phyloP scores from a whole-genome alignment of 495 filamentous ascomycete genomes.

The Penicillium dipodomyicola region DNA sequence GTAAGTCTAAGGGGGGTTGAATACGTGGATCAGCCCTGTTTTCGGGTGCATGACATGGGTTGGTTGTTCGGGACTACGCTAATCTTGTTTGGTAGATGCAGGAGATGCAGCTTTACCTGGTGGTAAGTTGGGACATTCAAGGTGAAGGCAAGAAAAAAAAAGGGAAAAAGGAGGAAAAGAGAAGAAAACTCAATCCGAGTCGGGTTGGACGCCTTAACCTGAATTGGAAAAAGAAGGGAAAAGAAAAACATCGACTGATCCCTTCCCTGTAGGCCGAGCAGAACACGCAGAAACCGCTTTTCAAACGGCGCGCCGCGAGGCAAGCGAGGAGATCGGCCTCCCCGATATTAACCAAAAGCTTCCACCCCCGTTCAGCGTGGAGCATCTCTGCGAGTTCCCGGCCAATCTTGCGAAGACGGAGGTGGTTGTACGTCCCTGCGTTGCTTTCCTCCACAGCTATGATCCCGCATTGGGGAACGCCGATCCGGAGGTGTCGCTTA shows the following conservation, averaged over 20 bases:
- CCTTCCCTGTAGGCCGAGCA: constrained; percentile 42
- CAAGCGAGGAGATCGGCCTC: constrained; percentile 86
- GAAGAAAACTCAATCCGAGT: background rate
- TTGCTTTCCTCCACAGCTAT: constrained; percentile 72
- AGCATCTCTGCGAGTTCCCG: constrained; percentile 82
- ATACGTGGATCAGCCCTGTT: background rate
- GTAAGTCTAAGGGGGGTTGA: constrained; percentile 28
- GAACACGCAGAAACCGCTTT: constrained; percentile 54
- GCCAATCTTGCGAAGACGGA: constrained; percentile 77
- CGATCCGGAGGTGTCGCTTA: constrained; percentile 65
- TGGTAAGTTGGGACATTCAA: constrained; percentile 50
- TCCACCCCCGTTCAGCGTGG: constrained; percentile 69
- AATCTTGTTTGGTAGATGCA: constrained; percentile 36
- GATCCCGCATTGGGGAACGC: constrained; percentile 40
- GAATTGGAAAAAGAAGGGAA: background rate
- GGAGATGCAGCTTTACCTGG: constrained; percentile 89
- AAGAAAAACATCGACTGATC: background rate
- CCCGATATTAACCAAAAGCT: constrained; percentile 61
- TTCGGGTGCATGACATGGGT: constrained; percentile 20
- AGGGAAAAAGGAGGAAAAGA: background rate
- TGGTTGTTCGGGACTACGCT: constrained; percentile 1
- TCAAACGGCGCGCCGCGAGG: constrained; percentile 82
- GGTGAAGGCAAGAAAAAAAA: background rate
- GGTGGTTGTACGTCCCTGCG: constrained; percentile 78
- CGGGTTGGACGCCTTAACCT: background rate